These are phyloP conservation scores for Aspergillus pseudoviridinutans DNA, from an alignment of 2,329 filamentous ascomycete genomes.

Conservation along the genomic window DNA sequence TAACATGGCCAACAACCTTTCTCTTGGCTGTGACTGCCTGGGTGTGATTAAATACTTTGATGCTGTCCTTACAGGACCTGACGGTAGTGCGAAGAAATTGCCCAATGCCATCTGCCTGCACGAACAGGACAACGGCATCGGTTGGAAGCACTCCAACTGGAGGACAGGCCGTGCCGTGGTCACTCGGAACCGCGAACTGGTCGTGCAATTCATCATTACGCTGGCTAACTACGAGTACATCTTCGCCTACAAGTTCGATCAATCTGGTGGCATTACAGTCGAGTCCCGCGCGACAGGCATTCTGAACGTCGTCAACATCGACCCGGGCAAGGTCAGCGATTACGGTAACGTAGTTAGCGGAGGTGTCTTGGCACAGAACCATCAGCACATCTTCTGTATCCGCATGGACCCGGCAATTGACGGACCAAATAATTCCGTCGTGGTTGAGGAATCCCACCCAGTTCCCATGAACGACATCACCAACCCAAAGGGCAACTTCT, in stretches of 20 bases:
- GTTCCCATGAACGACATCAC: slow-evolving; percentile 51
- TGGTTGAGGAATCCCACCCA: slow-evolving; percentile 55
- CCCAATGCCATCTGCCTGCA: slow-evolving; percentile 63
- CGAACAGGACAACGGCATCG: slow-evolving; percentile 63
- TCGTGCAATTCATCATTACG: slow-evolving; percentile 63
- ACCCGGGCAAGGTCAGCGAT: slow-evolving; percentile 55
- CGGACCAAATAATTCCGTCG: slow-evolving; percentile 51
- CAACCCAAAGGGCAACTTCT: slow-evolving; percentile 53
- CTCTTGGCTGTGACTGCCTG: slow-evolving; percentile 45
- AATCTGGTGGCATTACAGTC: slow-evolving; percentile 59
- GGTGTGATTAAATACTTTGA: slow-evolving; percentile 66
- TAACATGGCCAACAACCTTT: slow-evolving; percentile 65
- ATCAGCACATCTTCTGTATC: slow-evolving; percentile 71
- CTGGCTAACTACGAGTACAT: slow-evolving; percentile 49
- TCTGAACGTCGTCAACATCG: slow-evolving; percentile 61
- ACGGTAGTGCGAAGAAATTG: slow-evolving; percentile 54
- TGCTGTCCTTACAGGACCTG: slow-evolving; percentile 49
- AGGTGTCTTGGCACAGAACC: slow-evolving; percentile 63
- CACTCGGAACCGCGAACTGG: slow-evolving; percentile 57
- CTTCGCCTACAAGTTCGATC: slow-evolving; percentile 50
- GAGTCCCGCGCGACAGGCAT: slow-evolving; percentile 68
- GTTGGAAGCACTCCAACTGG: slow-evolving; percentile 68
- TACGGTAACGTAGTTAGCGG: slow-evolving; percentile 65
- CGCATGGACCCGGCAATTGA: slow-evolving; percentile 60
- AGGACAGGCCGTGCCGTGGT: slow-evolving; percentile 60